Conservation (phyloP, 176 grass and related monocot species). For the Cenchrus purpureus region DNA sequence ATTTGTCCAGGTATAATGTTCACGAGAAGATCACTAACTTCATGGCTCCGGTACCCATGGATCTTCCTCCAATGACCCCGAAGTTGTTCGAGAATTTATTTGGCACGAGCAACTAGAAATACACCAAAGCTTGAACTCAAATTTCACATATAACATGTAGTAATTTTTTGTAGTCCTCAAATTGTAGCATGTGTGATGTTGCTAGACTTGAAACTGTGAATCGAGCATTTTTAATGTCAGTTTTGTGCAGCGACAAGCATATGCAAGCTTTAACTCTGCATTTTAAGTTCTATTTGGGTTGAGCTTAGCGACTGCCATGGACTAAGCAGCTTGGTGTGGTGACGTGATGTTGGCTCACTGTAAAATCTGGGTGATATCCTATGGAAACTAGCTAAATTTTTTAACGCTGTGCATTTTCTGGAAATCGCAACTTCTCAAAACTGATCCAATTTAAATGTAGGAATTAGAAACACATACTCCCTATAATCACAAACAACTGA, state of each 20-base stretch:
- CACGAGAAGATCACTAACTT: constrained; percentile 96
- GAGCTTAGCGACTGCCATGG: not conserved
- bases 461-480: not conserved
- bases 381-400: not conserved
- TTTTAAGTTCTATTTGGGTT: not conserved
- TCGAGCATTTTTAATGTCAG: not conserved
- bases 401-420: not conserved
- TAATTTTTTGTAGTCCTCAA: not conserved
- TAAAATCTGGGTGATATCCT: not conserved
- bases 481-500: not conserved
- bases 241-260: not conserved
- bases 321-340: not conserved
- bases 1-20: constrained; percentile 69
- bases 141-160: not conserved
- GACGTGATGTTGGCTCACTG: not conserved
- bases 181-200: not conserved
- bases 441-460: not conserved
- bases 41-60: constrained; percentile 73
- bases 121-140: not conserved
- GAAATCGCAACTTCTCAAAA: not conserved
- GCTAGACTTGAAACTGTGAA: not conserved
- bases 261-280: not conserved
- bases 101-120: constrained; percentile 51
- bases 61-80: constrained; percentile 62
- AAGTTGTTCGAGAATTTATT: constrained; percentile 91